Conservation (phyloP, 768 basidiomycete genomes). For the Auriscalpium vulgare region DNA sequence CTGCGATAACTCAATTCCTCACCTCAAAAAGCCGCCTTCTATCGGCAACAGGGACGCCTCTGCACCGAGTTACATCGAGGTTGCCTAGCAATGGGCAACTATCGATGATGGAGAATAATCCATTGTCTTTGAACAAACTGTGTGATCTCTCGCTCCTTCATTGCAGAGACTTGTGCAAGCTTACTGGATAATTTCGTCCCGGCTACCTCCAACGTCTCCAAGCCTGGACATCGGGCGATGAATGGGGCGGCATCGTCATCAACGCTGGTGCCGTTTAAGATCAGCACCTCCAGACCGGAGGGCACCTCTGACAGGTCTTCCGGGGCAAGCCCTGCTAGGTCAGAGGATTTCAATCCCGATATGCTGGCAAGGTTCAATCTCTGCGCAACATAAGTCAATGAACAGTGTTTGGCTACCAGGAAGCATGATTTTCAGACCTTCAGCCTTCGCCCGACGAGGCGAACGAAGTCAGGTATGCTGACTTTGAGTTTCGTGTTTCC, state of each 20-base stretch:
- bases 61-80: slow-evolving; percentile 61
- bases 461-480: slow-evolving; percentile 39
- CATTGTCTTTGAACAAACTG: slow-evolving; percentile 31
- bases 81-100: slow-evolving; percentile 42
- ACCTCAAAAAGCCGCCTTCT: slow-evolving; percentile 65
- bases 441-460: slow-evolving; percentile 42
- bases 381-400: slow-evolving; percentile 26
- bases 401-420: not conserved
- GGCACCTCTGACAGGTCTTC: slow-evolving; percentile 22
- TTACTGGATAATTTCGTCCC: slow-evolving; percentile 55
- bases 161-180: slow-evolving; percentile 10
- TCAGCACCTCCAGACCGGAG: slow-evolving; percentile 39
- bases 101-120: slow-evolving; percentile 50
- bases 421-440: slow-evolving; percentile 13
- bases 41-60: slow-evolving; percentile 51
- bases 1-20: not conserved
- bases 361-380: slow-evolving; percentile 52
- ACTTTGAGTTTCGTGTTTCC: slow-evolving; percentile 50
- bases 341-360: slow-evolving; percentile 38
- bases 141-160: no score
- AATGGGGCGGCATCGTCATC: slow-evolving; percentile 49
- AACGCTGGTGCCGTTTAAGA: slow-evolving; percentile 52
- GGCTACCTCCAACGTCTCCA: slow-evolving; percentile 43
- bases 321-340: slow-evolving; percentile 43
- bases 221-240: slow-evolving; percentile 41